These are phyloP conservation scores for Pyricularia grisea DNA, from an alignment of 2,329 filamentous ascomycete species.

Conservation along the genomic window DNA sequence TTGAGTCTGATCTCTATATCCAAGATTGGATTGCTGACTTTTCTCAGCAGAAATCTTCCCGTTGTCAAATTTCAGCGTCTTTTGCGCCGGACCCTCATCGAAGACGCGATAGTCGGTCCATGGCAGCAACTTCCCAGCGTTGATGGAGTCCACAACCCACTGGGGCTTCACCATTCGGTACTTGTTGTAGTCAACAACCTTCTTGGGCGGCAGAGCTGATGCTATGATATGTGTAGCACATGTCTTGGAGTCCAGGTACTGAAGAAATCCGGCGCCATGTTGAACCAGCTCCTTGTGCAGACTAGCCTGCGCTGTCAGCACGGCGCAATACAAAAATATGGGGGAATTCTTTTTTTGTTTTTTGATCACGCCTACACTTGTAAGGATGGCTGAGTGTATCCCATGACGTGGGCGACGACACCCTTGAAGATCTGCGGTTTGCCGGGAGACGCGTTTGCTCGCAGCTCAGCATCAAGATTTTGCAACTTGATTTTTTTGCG, in stretches of 20 bases:
- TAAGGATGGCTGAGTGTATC: constrained; percentile 89
- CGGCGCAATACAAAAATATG: constrained; percentile 6
- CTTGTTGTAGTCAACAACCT: constrained; percentile 74
- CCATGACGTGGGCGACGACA: constrained; percentile 84
- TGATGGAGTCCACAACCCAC: constrained; percentile 87
- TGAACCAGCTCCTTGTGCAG: constrained; percentile 81
- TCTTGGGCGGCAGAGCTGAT: constrained; percentile 83
- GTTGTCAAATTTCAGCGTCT: constrained; percentile 56
- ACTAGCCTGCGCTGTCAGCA: constrained; percentile 16
- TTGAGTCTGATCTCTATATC: constrained; percentile 75
- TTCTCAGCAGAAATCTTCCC: constrained; percentile 59
- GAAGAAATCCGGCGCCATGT: constrained; percentile 89
- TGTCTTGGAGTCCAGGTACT: constrained; percentile 92
- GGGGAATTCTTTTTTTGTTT: not conserved
- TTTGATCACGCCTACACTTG: constrained; percentile 46
- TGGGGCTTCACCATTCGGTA: constrained; percentile 92
- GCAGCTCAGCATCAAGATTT: constrained; percentile 79
- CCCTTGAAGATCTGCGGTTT: constrained; percentile 85
- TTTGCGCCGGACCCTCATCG: constrained; percentile 76
- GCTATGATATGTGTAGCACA: constrained; percentile 94
- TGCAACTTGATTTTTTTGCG: constrained; percentile 97
- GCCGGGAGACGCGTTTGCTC: constrained; percentile 50
- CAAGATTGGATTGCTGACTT: constrained; percentile 43
- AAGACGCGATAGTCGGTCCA: constrained; percentile 82
- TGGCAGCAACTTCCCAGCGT: constrained; percentile 69